Evolutionary conservation across 2,329 filamentous ascomycete genomes (phyloP).

Genomic region (Cercospora janseana): DNA sequence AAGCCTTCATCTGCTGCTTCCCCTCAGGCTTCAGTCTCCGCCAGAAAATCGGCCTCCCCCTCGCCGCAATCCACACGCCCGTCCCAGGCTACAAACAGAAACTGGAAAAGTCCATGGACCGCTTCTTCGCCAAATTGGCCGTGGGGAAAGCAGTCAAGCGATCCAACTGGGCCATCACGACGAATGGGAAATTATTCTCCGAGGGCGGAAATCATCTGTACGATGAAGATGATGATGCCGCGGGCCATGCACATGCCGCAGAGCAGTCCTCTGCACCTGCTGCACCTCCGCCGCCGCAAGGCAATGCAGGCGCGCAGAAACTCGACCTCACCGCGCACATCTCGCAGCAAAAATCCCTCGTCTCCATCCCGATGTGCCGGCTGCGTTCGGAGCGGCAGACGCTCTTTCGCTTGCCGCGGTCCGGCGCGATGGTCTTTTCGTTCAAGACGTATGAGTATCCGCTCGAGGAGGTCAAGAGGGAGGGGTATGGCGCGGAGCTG

Average conservation of each 20-base stretch:
- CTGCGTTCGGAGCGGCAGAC: conserved; percentile 62
- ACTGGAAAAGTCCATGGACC: conserved; percentile 60
- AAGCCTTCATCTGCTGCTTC: conserved; percentile 57
- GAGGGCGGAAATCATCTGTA: conserved; percentile 47
- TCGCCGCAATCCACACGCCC: conserved; percentile 57
- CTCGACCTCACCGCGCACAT: conserved; percentile 29
- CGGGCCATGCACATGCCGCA: too few relatives aligned
- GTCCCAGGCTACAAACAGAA: conserved; percentile 59
- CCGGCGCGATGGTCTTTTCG: conserved; percentile 57
- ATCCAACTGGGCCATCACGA: conserved; percentile 54
- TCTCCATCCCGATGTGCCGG: conserved; percentile 43
- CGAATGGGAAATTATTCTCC: conserved; percentile 42
- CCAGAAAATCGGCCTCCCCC: conserved; percentile 53
- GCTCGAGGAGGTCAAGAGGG: conserved; percentile 54
- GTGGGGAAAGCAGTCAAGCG: conserved; percentile 56
- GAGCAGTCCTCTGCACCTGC: too few relatives aligned
- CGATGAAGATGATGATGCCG: conserved; percentile 21
- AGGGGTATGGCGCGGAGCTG: conserved; percentile 55
- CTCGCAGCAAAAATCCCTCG: conserved; percentile 32
- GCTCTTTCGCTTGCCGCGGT: conserved; percentile 57
- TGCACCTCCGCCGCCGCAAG: too few relatives aligned
- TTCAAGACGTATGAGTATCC: conserved; percentile 64
- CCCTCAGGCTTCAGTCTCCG: conserved; percentile 58
- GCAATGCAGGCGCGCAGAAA: too few relatives aligned
- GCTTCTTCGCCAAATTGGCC: conserved; percentile 57